Evolutionary conservation across 2,329 filamentous ascomycete genomes (phyloP).

Genomic region (Neocucurbitaria cava): DNA sequence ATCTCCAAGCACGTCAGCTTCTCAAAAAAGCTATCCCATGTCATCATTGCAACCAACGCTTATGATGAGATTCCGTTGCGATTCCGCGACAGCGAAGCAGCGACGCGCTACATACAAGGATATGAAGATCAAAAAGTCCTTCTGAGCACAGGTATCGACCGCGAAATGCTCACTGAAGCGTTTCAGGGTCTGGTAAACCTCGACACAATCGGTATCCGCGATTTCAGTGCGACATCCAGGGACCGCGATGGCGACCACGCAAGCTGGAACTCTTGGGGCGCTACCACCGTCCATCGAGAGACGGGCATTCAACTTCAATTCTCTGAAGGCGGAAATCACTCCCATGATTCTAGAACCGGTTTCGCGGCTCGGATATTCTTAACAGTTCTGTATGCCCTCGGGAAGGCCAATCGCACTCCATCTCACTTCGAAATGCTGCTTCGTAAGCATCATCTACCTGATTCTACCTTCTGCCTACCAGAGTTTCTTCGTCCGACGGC

Average conservation of each 20-base stretch:
- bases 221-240: constrained; percentile 61
- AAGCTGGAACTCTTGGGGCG: constrained; percentile 65
- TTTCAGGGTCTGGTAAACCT: constrained; percentile 63
- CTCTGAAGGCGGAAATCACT: constrained; percentile 6
- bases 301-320: constrained; percentile 40
- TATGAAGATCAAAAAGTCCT: constrained; percentile 35
- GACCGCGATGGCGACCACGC: constrained; percentile 55
- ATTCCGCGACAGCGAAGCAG: constrained; percentile 20
- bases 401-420: constrained; percentile 44
- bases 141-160: constrained; percentile 55
- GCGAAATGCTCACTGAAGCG: constrained; percentile 63
- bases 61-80: constrained; percentile 23
- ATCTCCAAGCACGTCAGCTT: constrained; percentile 51
- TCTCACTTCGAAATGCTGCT: constrained; percentile 59
- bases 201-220: constrained; percentile 64
- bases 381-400: constrained; percentile 29
- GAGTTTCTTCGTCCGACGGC: constrained; percentile 48
- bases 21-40: constrained; percentile 52
- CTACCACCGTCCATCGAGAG: constrained; percentile 47
- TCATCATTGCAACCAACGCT: constrained; percentile 59
- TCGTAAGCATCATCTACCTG: constrained; percentile 43
- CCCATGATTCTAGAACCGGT: constrained; percentile 6
- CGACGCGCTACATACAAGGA: constrained; percentile 24
- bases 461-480: constrained; percentile 57
- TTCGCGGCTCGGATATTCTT: constrained; percentile 27